Evolutionary conservation across 129 eudicot genomes (phyloP), one percentile per base, ranked within the genome.

Genomic region (Pittosporum tobira): DNA sequence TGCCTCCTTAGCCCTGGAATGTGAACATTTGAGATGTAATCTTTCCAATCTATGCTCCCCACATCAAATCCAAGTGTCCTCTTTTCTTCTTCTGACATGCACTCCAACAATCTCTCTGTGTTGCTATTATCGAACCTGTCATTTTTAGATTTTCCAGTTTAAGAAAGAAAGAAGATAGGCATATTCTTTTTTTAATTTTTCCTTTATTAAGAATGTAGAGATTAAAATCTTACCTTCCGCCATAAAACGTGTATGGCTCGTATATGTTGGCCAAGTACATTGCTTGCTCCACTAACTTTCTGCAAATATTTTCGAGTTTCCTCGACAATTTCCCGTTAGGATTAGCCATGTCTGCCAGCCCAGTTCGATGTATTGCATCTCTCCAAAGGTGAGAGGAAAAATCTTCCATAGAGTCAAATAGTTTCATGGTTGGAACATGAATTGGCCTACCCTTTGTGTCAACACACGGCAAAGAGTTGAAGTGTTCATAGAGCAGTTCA

Each of bases 1-100:
- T 90, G 97, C 74, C 77, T 86, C 80, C 97, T 85, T 64, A 86
- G 77, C 27, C 97, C 97, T 5, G 97, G 97, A 67, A 90, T 83
- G 64, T 90, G 97, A 51, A 90, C 75, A 65, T 82, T 90, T 31
- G 84, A 82, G 57, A 90, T 90, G 77, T 85, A 90, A 69, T 90
- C 94, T 75, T 79, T 78, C 97, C 97, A 90, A 59, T 90, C 81
- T 68, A 90, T 90, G 65, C 66, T 90, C 67, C 80, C 95, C 25
- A 90, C 89, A n/a, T 90, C 88, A 30, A 86, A 86, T 70, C 79
- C 93, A 69, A 90, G 86, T 50, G 73, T 73, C 51, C 51, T 73
- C 46, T 74, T 85, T 69, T 90, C 97, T 74, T 90, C 89, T 49
- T 83, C 84, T 0, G 97, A 90, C 97, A 90, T 85, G 70, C 61